Base-by-base conservation (phyloP, 164 flowering plant species). In the Chimonanthus salicifolius region DNA sequence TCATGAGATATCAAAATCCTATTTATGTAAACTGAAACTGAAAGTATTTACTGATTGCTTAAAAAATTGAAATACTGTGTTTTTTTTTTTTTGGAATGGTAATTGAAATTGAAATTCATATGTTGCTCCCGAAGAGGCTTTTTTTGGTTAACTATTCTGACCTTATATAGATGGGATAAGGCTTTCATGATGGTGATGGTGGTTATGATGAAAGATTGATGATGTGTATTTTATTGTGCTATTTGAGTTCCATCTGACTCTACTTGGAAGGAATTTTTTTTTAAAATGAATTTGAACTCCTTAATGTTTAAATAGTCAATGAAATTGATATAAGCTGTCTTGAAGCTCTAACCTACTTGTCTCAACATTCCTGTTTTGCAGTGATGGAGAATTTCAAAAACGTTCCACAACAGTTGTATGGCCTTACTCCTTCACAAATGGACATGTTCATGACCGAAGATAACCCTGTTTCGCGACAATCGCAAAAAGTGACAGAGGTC, bases 391-490 rank as follows among this genome's bases (percentile, higher is more conserved):
- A 95, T 76, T 93, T 73, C 82, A 93, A 92, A 86, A 92, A 86
- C 80, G 87, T 68, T 15, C 98, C 98, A 0, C 72, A 85, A 51
- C 73, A 75, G 74, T 86, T 95, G 18, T 93, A 89, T 78, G 99
- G 98, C 58, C 95, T 95, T 54, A 58, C 78, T 71, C 82, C 97
- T 21, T 86, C 97, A 73, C 96, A 95, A 75, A 82, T 95, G 90
- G 92, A 88, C 85, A 89, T 92, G 94, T 93, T 95, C 85, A 87
- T 86, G 94, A 90, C 90, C 10, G 95, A 88, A 78, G 92, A 92
- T 82, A 90, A 79, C 80, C 97, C 93, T n/a, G 69, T 82, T 18
- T 70, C 78, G 7, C 80, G 90, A 58, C 98, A 88, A 73, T 67
- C 95, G 69, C 88, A 78, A 80, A 82, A 74, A 67, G 91, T 90